These are phyloP conservation scores for Closterium sp. DNA, from an alignment of 139 green algal species.

Conservation along the genomic window DNA sequence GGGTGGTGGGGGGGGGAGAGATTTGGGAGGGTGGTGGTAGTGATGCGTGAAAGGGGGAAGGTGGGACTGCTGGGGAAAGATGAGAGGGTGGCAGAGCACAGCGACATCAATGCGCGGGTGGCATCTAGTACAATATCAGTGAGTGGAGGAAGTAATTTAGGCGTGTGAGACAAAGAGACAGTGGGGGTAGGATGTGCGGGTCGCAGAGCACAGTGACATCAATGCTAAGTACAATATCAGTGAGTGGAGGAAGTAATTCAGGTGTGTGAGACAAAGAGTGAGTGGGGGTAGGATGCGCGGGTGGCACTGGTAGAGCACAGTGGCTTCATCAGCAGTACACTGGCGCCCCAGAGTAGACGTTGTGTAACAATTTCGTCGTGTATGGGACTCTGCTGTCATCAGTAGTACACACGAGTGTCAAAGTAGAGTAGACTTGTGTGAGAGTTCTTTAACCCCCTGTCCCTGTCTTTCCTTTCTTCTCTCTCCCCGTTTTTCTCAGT, in stretches of 20 bases:
- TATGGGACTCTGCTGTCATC: too few species aligned
- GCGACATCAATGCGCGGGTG: neutral
- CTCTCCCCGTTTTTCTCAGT: neutral
- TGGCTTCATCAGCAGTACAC: too few species aligned
- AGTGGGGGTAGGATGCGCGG: neutral
- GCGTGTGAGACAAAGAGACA: neutral
- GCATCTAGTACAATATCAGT: conserved; percentile 40
- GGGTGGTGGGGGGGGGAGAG: neutral
- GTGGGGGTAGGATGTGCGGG: neutral
- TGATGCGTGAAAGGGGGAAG: neutral
- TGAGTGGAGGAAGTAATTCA: conserved; percentile 14
- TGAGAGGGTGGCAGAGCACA: conserved; percentile 14
- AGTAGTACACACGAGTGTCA: too few species aligned
- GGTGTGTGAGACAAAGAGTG: neutral
- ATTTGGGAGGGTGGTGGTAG: too few species aligned
- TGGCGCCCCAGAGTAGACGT: too few species aligned
- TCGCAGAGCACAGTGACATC: neutral
- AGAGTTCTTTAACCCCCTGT: neutral
- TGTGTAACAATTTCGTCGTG: too few species aligned
- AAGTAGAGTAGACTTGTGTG: too few species aligned
- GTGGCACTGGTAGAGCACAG: neutral
- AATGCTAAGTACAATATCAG: conserved; percentile 38
- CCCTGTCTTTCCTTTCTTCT: neutral
- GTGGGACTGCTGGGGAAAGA: conserved; percentile 15
- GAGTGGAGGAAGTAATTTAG: neutral